phyloP scores from a whole-genome alignment of 164 flowering plant genomes.

The Malania oleifera region DNA sequence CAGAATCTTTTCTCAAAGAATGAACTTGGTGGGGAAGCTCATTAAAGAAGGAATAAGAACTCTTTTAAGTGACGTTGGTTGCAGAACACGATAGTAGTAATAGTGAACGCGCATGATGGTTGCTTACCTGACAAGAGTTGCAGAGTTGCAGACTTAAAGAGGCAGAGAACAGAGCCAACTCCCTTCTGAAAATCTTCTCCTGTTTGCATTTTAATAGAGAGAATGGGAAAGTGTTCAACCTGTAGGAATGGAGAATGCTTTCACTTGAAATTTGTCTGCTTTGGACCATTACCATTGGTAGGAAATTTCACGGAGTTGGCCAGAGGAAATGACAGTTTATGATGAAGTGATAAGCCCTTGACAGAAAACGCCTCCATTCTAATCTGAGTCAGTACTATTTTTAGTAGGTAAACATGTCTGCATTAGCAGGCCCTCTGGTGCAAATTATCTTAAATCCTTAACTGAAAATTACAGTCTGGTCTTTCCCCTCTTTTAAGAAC shows the following conservation, averaged over 20 bases:
- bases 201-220: constrained; percentile 14
- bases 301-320: neutral
- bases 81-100: constrained; percentile 4
- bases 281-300: neutral
- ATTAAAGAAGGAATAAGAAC: too few relatives aligned
- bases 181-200: neutral
- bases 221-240: neutral
- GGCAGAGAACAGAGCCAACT: neutral
- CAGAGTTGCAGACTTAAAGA: neutral
- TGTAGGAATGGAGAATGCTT: constrained; percentile 1
- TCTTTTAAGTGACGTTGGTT: neutral
- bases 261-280: neutral
- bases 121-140: constrained; percentile 20
- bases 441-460: neutral
- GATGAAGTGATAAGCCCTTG: neutral
- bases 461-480: too few relatives aligned
- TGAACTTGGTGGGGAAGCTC: too few relatives aligned
- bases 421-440: neutral
- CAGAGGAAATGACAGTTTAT: neutral
- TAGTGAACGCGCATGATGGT: constrained; percentile 18
- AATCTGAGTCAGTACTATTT: constrained; percentile 3
- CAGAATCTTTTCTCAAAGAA: too few relatives aligned
- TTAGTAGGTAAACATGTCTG: constrained; percentile 18
- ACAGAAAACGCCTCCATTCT: neutral
- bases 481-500: too few relatives aligned